These are phyloP conservation scores for Cucurbitaria berberidis DNA, from an alignment of 2,329 filamentous ascomycete genomes.

Conservation along the genomic window DNA sequence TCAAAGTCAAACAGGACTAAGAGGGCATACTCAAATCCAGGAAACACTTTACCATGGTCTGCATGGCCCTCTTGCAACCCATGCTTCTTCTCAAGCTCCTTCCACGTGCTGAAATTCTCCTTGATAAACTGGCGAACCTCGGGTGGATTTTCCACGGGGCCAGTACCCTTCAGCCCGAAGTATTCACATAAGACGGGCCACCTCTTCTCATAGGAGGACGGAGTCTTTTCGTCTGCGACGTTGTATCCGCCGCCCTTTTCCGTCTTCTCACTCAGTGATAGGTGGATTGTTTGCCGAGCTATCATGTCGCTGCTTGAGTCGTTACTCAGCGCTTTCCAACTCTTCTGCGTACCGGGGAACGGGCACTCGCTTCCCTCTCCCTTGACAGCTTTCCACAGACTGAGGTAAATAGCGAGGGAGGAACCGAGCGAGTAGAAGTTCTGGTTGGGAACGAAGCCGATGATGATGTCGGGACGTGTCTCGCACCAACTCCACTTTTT, in stretches of 20 bases:
- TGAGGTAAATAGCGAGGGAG: constrained; percentile 48
- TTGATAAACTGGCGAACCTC: constrained; percentile 40
- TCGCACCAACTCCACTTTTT: constrained; percentile 51
- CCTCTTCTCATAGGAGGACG: constrained; percentile 50
- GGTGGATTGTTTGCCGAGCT: constrained; percentile 51
- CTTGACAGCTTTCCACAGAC: constrained; percentile 46
- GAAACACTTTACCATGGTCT: constrained; percentile 45
- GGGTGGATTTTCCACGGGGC: constrained; percentile 18
- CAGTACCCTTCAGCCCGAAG: constrained; percentile 53
- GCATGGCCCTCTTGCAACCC: constrained; percentile 49
- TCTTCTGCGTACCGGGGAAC: constrained; percentile 48
- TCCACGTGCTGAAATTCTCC: constrained; percentile 32
- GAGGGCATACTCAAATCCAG: constrained; percentile 53
- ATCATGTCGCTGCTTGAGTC: constrained; percentile 50
- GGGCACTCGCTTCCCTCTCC: constrained; percentile 47
- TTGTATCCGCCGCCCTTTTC: constrained; percentile 50
- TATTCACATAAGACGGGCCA: constrained; percentile 56
- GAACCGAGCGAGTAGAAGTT: constrained; percentile 49
- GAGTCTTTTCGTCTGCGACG: constrained; percentile 48
- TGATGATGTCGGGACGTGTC: constrained; percentile 50
- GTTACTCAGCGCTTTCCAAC: constrained; percentile 47
- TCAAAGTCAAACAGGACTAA: constrained; percentile 55
- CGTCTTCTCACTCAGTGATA: constrained; percentile 48
- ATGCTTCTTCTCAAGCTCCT: constrained; percentile 26
- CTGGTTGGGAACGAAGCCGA: constrained; percentile 51